A percentile compares a stretch with the other conserved stretches of the same genome.
These are phyloP conservation scores for Rhododendron ferrugineum DNA, from an alignment of 148 eudicot genomes.

Conservation along the genomic window DNA sequence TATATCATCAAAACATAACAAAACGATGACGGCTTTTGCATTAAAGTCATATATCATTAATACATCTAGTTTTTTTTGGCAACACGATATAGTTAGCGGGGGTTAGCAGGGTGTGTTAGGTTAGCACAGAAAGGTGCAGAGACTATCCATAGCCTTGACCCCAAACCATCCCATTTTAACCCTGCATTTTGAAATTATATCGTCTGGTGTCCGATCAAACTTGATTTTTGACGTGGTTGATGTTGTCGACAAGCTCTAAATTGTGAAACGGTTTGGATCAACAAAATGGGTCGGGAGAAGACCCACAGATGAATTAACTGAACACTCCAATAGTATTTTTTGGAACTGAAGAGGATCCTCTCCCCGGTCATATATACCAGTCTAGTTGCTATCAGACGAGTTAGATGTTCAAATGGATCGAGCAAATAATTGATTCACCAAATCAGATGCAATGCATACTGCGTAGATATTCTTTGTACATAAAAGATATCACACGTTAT, in stretches of 20 bases:
- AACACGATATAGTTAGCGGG: no score
- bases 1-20: neutral
- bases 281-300: no score
- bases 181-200: no score
- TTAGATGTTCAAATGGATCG: neutral
- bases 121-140: no score
- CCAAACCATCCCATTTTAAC: neutral
- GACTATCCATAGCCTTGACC: no score
- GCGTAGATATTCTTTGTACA: neutral
- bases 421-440: neutral
- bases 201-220: neutral
- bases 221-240: neutral
- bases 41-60: neutral
- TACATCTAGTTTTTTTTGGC: neutral
- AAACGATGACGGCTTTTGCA: neutral
- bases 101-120: no score
- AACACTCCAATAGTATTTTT: no score
- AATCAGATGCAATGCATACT: neutral
- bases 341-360: neutral
- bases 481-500: neutral
- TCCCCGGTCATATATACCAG: neutral
- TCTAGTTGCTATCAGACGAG: neutral
- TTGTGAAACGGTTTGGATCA: no score
- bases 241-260: neutral
- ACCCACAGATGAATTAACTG: neutral